Conservation (phyloP, 257 asterid species). For the Solanum habrochaites region DNA sequence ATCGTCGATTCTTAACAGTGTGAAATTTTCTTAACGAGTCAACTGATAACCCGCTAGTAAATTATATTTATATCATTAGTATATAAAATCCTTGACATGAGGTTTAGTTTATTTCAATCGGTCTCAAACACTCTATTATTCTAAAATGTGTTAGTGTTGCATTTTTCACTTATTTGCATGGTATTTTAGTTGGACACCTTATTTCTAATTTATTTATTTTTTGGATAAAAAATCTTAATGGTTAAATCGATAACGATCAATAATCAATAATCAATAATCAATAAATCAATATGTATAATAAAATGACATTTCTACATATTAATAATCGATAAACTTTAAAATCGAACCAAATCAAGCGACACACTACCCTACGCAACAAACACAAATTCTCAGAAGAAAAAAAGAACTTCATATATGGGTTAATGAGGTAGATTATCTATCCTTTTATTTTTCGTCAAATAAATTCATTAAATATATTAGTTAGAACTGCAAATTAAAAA, state of each 20-base stretch:
- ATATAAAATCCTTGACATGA: neutral
- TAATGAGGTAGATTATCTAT: neutral
- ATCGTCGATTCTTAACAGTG: no score
- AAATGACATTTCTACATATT: no score
- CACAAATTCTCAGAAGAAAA: neutral
- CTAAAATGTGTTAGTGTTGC: neutral
- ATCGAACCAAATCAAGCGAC: neutral
- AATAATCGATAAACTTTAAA: neutral
- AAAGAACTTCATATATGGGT: neutral
- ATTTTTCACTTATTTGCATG: no score
- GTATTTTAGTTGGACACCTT: neutral
- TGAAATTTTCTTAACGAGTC: rapidly evolving
- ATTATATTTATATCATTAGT: neutral
- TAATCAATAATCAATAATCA: no score
- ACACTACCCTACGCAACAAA: neutral
- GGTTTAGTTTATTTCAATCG: neutral
- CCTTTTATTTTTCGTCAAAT: neutral
- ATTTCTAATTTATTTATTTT: neutral
- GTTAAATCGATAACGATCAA: neutral
- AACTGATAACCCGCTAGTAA: neutral
- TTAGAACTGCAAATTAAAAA: neutral
- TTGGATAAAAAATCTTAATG: no score
- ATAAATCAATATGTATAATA: no score
- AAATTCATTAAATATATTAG: neutral
- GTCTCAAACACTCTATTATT: neutral